phyloP scores from a whole-genome alignment of 768 basidiomycete species.

The Suillus spraguei region DNA sequence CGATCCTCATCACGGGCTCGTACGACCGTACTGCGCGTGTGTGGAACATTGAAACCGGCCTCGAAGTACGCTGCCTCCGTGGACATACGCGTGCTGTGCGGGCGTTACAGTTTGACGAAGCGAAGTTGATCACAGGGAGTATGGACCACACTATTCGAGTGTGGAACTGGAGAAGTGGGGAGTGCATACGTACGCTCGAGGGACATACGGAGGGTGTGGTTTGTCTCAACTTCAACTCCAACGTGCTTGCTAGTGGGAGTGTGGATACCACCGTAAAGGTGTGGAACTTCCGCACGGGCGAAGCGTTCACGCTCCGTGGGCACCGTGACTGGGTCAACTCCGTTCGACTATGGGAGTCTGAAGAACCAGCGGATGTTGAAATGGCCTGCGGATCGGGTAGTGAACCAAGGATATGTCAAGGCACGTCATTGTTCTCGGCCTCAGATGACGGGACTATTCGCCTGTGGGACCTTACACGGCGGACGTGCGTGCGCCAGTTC shows the following conservation, averaged over 20 bases:
- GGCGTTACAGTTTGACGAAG: slow-evolving; percentile 93
- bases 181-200: slow-evolving; percentile 83
- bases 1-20: slow-evolving; percentile 95
- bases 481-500: slow-evolving; percentile 83
- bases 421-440: slow-evolving; percentile 97
- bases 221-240: slow-evolving; percentile 88
- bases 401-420: slow-evolving; percentile 58
- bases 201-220: slow-evolving; percentile 94
- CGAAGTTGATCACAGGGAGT: slow-evolving; percentile 91
- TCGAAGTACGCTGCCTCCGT: slow-evolving; percentile 76
- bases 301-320: slow-evolving; percentile 90
- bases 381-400: slow-evolving; percentile 37
- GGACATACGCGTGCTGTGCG: slow-evolving; percentile 94
- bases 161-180: slow-evolving; percentile 94
- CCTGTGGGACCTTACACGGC: slow-evolving; percentile 87
- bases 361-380: slow-evolving; percentile 14
- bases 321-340: slow-evolving; percentile 97
- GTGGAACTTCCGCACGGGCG: slow-evolving; percentile 91
- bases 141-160: slow-evolving; percentile 96
- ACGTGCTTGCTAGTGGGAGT: slow-evolving; percentile 90
- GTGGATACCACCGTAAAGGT: slow-evolving; percentile 95
- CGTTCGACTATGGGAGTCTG: slow-evolving; percentile 87
- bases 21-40: slow-evolving; percentile 94
- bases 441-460: slow-evolving; percentile 94
- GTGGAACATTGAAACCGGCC: slow-evolving; percentile 95